Percentiles rank a stretch among this genome's conserved stretches.
Conservation (phyloP, 352 stramenopile species). For the Blastocystis sp. region DNA sequence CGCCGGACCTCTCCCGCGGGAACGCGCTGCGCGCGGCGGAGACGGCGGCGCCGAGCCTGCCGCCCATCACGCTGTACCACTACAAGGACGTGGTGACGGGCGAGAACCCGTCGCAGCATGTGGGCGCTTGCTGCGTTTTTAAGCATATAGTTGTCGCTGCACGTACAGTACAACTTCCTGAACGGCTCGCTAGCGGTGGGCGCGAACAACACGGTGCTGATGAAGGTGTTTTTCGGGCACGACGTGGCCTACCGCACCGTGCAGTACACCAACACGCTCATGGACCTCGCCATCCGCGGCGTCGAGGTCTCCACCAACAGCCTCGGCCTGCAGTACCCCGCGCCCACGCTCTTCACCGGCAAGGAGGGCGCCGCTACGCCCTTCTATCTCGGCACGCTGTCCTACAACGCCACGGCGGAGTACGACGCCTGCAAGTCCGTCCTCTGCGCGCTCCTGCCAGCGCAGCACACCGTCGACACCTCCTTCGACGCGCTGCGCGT, state of each 20-base stretch:
- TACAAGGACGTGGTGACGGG: slow-evolving; percentile 10
- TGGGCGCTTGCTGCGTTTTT: neutral
- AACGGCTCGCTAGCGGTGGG: slow-evolving; percentile 44
- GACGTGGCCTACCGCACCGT: slow-evolving; percentile 53
- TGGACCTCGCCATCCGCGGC: neutral
- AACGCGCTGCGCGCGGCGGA: neutral
- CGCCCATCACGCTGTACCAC: slow-evolving; percentile 41
- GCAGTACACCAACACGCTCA: slow-evolving; percentile 61
- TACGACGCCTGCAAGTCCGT: slow-evolving; percentile 37
- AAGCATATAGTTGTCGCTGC: slow-evolving; percentile 17
- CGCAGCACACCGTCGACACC: neutral
- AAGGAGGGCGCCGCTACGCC: neutral
- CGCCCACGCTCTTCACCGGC: neutral
- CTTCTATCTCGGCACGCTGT: slow-evolving; percentile 53
- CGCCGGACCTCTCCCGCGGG: neutral
- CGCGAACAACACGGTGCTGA: slow-evolving; percentile 41
- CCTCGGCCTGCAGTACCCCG: slow-evolving; percentile 48
- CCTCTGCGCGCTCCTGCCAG: slow-evolving; percentile 8
- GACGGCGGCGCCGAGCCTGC: neutral
- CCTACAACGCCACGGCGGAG: slow-evolving; percentile 34
- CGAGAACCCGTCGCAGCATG: slow-evolving; percentile 19
- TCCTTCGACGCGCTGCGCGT: neutral
- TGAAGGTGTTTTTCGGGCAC: slow-evolving; percentile 63
- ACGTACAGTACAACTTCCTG: slow-evolving; percentile 54
- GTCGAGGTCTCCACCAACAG: slow-evolving; percentile 49